phyloP scores from a whole-genome alignment of 2,329 filamentous ascomycete species.

The Fonsecaea monophora region DNA sequence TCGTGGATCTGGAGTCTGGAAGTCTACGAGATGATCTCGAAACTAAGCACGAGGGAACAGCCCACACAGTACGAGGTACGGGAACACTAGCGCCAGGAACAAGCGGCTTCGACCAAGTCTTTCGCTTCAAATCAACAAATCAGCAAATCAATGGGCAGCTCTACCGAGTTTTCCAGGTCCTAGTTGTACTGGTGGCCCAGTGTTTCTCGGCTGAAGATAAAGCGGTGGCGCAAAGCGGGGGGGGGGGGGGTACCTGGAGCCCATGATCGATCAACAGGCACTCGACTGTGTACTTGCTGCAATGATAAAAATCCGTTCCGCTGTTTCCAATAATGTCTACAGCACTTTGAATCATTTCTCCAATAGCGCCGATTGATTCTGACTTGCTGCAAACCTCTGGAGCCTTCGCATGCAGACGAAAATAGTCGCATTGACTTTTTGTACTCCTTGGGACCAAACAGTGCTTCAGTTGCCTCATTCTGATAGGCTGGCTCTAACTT shows the following conservation, averaged over 20 bases:
- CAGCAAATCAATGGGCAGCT: neutral
- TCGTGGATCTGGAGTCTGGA: neutral
- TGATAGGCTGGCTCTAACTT: neutral
- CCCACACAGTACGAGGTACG: neutral
- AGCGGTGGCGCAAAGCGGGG: neutral
- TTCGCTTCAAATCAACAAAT: neutral
- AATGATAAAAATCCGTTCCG: neutral
- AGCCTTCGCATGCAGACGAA: neutral
- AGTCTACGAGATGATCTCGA: neutral
- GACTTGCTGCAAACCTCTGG: neutral
- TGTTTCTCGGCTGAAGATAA: neutral
- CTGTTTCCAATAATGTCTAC: neutral
- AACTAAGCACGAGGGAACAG: neutral
- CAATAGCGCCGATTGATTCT: neutral
- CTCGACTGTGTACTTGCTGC: neutral
- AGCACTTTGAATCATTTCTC: neutral
- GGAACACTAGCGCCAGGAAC: conserved; percentile 19
- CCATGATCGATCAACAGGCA: neutral
- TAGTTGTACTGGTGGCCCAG: neutral
- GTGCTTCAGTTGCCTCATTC: neutral
- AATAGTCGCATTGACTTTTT: neutral
- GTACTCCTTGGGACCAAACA: neutral
- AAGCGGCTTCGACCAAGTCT: conserved; percentile 1
- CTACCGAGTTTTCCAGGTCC: neutral
- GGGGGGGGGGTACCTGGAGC: neutral